phyloP scores from a whole-genome alignment of 495 filamentous ascomycete genomes.

The Lasiosphaeris hirsuta region DNA sequence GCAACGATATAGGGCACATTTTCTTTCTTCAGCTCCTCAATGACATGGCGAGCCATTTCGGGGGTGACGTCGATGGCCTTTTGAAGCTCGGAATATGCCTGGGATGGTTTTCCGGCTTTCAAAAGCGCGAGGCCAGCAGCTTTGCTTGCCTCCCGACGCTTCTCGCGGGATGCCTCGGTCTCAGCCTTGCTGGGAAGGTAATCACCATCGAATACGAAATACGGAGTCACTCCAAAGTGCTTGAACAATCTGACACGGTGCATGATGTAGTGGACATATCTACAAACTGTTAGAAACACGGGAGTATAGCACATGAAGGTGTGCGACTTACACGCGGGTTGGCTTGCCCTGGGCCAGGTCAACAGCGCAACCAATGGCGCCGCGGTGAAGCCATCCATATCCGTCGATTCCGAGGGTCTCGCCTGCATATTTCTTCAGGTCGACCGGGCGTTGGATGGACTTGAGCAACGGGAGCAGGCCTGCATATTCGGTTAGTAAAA shows the following conservation, averaged over 20 bases:
- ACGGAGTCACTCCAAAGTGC: slow-evolving; percentile 88
- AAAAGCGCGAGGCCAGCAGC: slow-evolving; percentile 73
- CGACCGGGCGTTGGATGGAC: slow-evolving; percentile 86
- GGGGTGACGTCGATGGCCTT: slow-evolving; percentile 97
- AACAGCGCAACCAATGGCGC: slow-evolving; percentile 83
- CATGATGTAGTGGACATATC: slow-evolving; percentile 90
- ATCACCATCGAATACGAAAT: slow-evolving; percentile 94
- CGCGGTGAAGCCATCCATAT: slow-evolving; percentile 98
- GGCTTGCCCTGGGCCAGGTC: slow-evolving; percentile 86
- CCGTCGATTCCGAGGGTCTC: slow-evolving; percentile 91
- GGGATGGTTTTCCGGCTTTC: slow-evolving; percentile 69
- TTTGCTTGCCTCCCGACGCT: slow-evolving; percentile 69
- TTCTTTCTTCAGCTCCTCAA: slow-evolving; percentile 81
- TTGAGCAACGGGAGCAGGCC: slow-evolving; percentile 90
- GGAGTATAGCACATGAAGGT: slow-evolving; percentile 1
- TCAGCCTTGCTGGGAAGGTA: slow-evolving; percentile 90
- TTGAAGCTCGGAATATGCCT: slow-evolving; percentile 83
- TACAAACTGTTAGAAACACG: slow-evolving; percentile 27
- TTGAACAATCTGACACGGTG: slow-evolving; percentile 87
- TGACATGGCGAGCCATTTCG: slow-evolving; percentile 87
- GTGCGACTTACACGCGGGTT: slow-evolving; percentile 69
- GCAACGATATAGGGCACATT: slow-evolving; percentile 87
- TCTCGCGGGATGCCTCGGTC: slow-evolving; percentile 73
- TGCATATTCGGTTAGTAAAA: slow-evolving; percentile 22
- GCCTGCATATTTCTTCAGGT: slow-evolving; percentile 81